Percentiles rank a stretch among this genome's conserved stretches.
These are phyloP conservation scores for Akanthomyces dipterigenus DNA, from an alignment of 2,329 filamentous ascomycete species.

Conservation along the genomic window DNA sequence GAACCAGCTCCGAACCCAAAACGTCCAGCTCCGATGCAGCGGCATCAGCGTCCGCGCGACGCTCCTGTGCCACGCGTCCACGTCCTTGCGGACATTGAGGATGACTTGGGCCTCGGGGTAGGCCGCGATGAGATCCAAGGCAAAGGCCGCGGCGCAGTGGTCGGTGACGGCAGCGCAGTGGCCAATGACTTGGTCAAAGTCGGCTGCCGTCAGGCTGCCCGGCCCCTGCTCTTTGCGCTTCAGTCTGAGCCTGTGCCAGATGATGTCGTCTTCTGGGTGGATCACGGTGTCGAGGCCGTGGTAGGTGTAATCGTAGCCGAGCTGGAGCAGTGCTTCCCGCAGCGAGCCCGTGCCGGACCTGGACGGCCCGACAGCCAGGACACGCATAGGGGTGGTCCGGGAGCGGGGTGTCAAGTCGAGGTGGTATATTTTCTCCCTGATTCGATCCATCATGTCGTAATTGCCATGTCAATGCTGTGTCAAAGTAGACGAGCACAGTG, in stretches of 20 bases:
- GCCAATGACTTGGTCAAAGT: constrained; percentile 10
- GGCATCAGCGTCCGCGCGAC: constrained; percentile 17
- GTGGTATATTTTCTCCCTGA: neutral
- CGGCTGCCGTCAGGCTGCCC: neutral
- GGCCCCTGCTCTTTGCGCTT: neutral
- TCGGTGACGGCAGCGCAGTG: constrained; percentile 12
- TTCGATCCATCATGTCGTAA: neutral
- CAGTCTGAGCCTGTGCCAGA: neutral
- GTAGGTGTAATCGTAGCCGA: constrained; percentile 10
- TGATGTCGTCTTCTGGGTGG: neutral
- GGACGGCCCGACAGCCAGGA: constrained; percentile 6
- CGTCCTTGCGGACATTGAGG: constrained; percentile 29
- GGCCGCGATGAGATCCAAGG: constrained; percentile 1
- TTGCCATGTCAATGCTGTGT: no score
- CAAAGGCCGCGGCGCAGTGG: constrained; percentile 11
- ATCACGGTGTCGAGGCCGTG: constrained; percentile 5
- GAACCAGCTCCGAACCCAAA: constrained; percentile 20
- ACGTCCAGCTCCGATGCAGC: neutral
- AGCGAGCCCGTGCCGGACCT: constrained; percentile 10
- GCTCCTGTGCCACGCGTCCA: constrained; percentile 32
- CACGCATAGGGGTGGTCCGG: neutral
- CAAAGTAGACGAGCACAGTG: neutral
- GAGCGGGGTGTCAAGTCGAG: neutral
- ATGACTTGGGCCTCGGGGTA: constrained; percentile 39
- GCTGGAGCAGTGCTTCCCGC: constrained; percentile 4